Conservation (phyloP, 164 flowering plant species). For the Dillenia turbinata region DNA sequence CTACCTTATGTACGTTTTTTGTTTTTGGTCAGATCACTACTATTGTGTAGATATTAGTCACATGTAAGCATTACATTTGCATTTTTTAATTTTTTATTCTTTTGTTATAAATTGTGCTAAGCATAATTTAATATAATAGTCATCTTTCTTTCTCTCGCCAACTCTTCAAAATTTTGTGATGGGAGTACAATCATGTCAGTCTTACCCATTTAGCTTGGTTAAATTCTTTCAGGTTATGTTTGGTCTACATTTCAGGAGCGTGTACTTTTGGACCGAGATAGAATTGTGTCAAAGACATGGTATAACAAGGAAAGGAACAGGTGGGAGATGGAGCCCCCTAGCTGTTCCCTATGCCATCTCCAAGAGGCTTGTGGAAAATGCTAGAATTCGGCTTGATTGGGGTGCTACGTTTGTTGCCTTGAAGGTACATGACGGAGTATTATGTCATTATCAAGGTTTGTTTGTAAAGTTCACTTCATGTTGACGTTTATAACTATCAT, state of each 20-base stretch:
- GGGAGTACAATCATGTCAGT: too few species aligned
- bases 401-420: conserved; percentile 71
- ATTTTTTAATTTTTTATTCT: too few species aligned
- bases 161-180: too few species aligned
- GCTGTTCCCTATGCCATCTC: conserved; percentile 91
- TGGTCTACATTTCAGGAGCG: conserved; percentile 47
- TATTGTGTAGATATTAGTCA: too few species aligned
- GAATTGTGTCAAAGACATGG: conserved; percentile 78
- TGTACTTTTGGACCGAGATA: conserved; percentile 76
- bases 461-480: neutral
- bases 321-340: conserved; percentile 93
- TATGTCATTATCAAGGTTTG: conserved; percentile 67
- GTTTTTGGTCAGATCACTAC: too few species aligned
- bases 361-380: too few species aligned
- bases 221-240: neutral
- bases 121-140: too few species aligned
- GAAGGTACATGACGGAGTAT: conserved; percentile 78
- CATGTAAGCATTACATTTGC: too few species aligned
- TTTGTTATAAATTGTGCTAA: too few species aligned
- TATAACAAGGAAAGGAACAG: conserved; percentile 61
- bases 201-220: too few species aligned
- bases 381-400: conserved; percentile 96
- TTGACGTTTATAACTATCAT: neutral
- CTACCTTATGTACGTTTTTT: too few species aligned
- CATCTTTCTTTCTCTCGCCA: too few species aligned